These are phyloP conservation scores for Blastomyces emzantsi DNA, from an alignment of 2,329 filamentous ascomycete genomes.

Conservation along the genomic window DNA sequence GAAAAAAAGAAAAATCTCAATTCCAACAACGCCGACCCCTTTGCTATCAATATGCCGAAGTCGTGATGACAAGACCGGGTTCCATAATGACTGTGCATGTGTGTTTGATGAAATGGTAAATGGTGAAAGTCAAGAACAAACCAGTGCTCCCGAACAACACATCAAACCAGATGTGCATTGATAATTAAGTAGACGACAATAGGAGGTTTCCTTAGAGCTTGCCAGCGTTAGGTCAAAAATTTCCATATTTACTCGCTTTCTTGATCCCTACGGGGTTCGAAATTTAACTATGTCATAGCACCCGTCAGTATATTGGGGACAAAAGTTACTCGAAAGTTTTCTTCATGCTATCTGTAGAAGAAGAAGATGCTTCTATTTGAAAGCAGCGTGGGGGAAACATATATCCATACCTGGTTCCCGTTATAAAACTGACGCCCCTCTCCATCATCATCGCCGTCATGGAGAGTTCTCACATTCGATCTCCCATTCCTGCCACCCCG, in stretches of 20 bases:
- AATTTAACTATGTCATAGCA: slow-evolving; percentile 48
- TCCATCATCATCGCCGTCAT: slow-evolving; percentile 46
- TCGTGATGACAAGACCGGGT: background rate
- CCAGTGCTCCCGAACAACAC: background rate
- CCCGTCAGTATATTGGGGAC: background rate
- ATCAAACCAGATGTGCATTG: background rate
- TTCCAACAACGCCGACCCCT: background rate
- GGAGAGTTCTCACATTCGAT: slow-evolving; percentile 44
- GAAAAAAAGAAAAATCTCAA: background rate
- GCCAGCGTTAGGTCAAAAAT: background rate
- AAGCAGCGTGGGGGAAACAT: background rate
- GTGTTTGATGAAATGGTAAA: background rate
- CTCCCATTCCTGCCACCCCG: slow-evolving; percentile 16
- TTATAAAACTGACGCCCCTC: slow-evolving; percentile 72
- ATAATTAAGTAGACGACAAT: background rate
- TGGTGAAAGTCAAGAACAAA: background rate
- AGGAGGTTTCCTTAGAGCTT: background rate
- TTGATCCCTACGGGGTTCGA: slow-evolving; percentile 56
- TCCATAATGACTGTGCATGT: background rate
- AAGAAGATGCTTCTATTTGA: background rate
- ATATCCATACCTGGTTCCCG: slow-evolving; percentile 67
- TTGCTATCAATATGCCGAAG: slow-evolving; percentile 2
- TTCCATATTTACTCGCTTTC: slow-evolving; percentile 36
- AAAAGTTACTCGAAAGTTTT: background rate
- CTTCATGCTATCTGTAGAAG: background rate